Evolutionary conservation across 2,329 filamentous ascomycete species (phyloP), one percentile per base, ranked within the genome.

Genomic region (Elsinoe perseae): DNA sequence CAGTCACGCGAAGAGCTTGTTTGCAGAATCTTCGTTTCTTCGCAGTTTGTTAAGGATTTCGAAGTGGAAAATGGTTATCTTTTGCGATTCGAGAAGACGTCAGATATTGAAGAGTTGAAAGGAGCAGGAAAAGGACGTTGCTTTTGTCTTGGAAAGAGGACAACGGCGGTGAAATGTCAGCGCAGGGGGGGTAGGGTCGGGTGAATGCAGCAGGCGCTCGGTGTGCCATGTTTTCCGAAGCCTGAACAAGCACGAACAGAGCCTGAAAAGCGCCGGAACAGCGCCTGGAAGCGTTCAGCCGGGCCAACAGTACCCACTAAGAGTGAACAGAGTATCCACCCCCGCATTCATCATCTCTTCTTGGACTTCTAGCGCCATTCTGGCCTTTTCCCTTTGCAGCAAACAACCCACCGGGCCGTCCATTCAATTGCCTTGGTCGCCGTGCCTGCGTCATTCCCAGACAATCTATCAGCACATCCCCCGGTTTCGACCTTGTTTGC

Each of bases 371-470:
- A 43, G 38, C 38, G 38, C 38, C 16, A 8, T 21, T 43, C 38
- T 43, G 38, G 38, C 16, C 38, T 36, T 36, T 9, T 14, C 32
- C 32, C n/a, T 36, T 36, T 14, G 4, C 9, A 36, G 32, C 32
- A 36, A 36, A 6, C 4, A 5, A 7, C 25, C n/a, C 25, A 30
- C 25, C 44, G 44, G 44, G 10, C 27, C 44, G 5, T 50, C 12
- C 25, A 21, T 18, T 16, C 8, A 18, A 30, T 20, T 28, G 23
- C n/a, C 25, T 30, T 32, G 14, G 32, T 36, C 28, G 40, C 48
- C 30, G 48, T 25, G 48, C 30, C 48, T 52, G 48, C 48, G 48
- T 52, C 48, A 52, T 52, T 32, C 44, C 44, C 25, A 34, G 44
- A 50, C 44, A 27, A 30, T 18, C 44, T 21, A 4, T n/a, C 10